Evolutionary conservation across 192 early-diverging fungal genomes (phyloP).

Genomic region (Backusella sp.): DNA sequence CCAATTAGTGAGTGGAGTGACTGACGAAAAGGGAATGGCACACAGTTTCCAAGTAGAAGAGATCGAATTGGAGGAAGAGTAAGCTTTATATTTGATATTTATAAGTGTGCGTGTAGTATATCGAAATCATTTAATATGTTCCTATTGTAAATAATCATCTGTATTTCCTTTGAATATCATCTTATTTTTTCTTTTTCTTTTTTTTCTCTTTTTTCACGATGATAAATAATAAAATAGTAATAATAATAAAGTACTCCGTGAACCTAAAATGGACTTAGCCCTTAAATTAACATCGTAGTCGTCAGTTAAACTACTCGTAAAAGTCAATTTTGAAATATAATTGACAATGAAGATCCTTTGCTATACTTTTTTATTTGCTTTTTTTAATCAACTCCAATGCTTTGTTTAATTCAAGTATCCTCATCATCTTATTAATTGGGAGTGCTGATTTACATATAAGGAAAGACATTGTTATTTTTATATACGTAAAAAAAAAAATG

Average conservation of each 20-base stretch:
- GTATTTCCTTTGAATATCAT: background rate
- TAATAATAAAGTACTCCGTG: constrained; percentile 1
- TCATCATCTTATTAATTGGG: background rate
- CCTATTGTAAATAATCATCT: background rate
- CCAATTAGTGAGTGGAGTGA: constrained; percentile 24
- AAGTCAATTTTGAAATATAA: constrained; percentile 1
- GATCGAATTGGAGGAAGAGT: background rate
- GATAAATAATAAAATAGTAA: background rate
- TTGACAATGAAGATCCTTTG: background rate
- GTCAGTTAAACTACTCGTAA: constrained; percentile 1
- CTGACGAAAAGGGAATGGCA: constrained; percentile 18
- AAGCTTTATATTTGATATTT: background rate
- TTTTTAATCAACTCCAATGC: background rate
- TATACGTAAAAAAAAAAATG: background rate
- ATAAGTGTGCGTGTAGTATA: background rate
- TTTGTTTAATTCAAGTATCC: background rate
- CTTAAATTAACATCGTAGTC: background rate
- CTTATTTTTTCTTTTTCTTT: background rate
- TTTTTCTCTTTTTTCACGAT: background rate
- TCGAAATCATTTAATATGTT: background rate
- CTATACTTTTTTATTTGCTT: background rate
- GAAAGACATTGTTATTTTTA: background rate
- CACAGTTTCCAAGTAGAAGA: constrained; percentile 26
- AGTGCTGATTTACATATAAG: background rate
- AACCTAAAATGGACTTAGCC: background rate